These are phyloP conservation scores for Colletotrichum limetticola DNA, from an alignment of 2,329 filamentous ascomycete species.

Conservation along the genomic window DNA sequence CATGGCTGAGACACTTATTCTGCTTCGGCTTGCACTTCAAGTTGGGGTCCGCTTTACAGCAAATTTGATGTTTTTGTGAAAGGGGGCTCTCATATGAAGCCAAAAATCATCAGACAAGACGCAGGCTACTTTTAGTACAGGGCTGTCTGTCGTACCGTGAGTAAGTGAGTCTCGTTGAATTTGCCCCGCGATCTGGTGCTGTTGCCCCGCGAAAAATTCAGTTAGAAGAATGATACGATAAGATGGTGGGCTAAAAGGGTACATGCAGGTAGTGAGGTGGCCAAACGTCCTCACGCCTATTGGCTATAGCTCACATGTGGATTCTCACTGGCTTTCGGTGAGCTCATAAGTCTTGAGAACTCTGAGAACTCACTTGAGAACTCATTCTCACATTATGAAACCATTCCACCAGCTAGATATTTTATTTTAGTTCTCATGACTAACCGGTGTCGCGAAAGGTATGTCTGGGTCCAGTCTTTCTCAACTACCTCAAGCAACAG, in stretches of 20 bases:
- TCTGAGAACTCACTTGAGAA: neutral
- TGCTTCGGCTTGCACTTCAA: neutral
- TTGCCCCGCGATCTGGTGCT: slow-evolving; percentile 24
- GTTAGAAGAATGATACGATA: slow-evolving; percentile 25
- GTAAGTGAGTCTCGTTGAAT: slow-evolving; percentile 1
- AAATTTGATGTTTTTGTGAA: neutral
- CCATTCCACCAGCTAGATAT: neutral
- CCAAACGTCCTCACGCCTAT: neutral
- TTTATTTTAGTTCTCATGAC: neutral
- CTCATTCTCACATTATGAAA: neutral
- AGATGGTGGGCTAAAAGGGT: slow-evolving; percentile 3
- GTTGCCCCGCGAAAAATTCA: slow-evolving; percentile 32
- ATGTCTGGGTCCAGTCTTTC: neutral
- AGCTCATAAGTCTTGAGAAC: neutral
- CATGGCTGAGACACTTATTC: slow-evolving; percentile 58
- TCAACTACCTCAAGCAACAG: neutral
- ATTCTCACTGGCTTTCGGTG: neutral
- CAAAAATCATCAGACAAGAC: neutral
- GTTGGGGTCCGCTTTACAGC: neutral
- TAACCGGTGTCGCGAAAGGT: too few species aligned
- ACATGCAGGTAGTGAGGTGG: slow-evolving; percentile 19
- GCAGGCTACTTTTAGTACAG: neutral
- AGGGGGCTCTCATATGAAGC: neutral
- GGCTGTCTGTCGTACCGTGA: neutral
- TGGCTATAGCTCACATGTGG: neutral